Evolutionary conservation across 75 land plant species (phyloP), one percentile per base, ranked within the genome.

Genomic region (Adiantum capillusveneris): DNA sequence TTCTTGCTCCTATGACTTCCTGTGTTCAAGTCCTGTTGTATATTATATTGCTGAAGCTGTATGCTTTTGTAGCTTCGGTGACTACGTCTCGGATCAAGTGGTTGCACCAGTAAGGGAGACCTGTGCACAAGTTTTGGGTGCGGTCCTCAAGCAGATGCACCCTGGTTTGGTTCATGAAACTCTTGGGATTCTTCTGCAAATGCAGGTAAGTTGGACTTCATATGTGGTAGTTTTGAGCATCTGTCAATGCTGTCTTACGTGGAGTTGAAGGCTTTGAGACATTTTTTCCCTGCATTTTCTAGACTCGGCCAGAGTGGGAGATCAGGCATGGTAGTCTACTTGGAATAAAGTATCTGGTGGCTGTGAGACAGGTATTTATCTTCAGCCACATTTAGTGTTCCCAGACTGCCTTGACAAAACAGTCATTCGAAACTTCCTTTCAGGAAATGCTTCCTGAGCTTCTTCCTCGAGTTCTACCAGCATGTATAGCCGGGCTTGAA

Each of bases 41-140:
- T 26, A 3, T 66, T 29, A 3, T 31, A 31, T 56, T n/a, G 37
- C 37, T 9, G 9, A 34, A 9, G 37, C 3, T 59, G 29, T 44
- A n/a, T 67, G n/a, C 21, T 43, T 0, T 57, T 74, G 62, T 73
- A 94, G 98, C 17, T 95, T 95, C 76, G 99, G 99, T 46, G 99
- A 95, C 67, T 95, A 86, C 69, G 88, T 95, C 42, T 86, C 99
- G 19, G 99, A 95, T 67, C 99, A 95, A 63, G 99, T 95, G 56
- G 96, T 95, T 67, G 96, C 99, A 0, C 99, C 99, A 44, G 99
- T 95, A 21, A 63, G 99, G 5, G 99, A 95, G 76, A 95, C 99
- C 18, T 95, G 99, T 76, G 91, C 99, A 6, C 99, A 95, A 67
- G 96, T 86, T 27, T 65, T 95, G 56, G 99, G 99, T 68, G 91